These are phyloP conservation scores for Paraphaeosphaeria minitans DNA, from an alignment of 2,329 filamentous ascomycete species.

Conservation along the genomic window DNA sequence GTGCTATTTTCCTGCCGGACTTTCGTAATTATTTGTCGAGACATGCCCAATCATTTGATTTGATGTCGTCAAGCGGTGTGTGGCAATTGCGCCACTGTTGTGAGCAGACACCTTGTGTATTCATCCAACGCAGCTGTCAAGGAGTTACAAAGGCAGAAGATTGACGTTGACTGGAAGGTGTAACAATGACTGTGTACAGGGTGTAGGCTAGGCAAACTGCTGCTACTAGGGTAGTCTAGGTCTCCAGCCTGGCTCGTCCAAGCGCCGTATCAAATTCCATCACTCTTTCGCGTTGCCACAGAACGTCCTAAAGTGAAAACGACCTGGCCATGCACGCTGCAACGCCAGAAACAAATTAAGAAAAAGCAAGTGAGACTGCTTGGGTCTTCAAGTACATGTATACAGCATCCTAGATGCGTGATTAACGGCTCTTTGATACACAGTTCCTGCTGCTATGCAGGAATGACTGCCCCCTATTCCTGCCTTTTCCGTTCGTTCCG, in stretches of 20 bases:
- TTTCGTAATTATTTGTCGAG: slow-evolving; percentile 48
- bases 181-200: not conserved
- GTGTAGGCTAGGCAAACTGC: not conserved
- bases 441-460: not conserved
- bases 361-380: not conserved
- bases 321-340: slow-evolving; percentile 6
- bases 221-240: not conserved
- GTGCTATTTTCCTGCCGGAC: slow-evolving; percentile 35
- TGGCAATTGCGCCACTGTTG: too few relatives aligned
- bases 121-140: too few relatives aligned
- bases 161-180: not conserved
- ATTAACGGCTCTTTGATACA: not conserved
- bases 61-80: too few relatives aligned
- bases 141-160: too few relatives aligned
- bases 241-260: not conserved
- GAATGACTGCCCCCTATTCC: not conserved
- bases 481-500: slow-evolving; percentile 3
- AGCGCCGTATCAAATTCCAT: not conserved
- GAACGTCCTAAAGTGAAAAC: not conserved
- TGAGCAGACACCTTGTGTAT: too few relatives aligned
- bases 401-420: not conserved
- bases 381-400: not conserved
- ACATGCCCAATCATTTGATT: slow-evolving; percentile 23
- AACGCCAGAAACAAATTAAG: slow-evolving; percentile 6
- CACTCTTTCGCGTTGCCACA: not conserved